Percentiles rank a stretch among this genome's conserved stretches.
Evolutionary conservation across 1,284 basidiomycete species (phyloP).

Genomic region (Apiotrichum sp.): DNA sequence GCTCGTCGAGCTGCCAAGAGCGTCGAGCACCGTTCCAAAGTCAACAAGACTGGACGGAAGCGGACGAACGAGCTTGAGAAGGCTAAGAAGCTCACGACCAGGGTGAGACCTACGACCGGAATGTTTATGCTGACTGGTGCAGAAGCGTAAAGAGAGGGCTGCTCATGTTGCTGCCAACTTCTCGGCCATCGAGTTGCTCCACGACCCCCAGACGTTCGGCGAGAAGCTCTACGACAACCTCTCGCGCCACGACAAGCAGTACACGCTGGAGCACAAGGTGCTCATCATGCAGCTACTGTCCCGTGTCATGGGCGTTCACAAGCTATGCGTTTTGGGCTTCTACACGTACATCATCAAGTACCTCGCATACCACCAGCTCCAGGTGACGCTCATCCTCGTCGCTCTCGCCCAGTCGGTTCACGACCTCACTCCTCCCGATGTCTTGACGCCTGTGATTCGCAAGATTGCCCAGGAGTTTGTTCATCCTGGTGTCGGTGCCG

Average conservation of each 20-base stretch:
- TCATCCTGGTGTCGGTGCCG: conserved; percentile 90
- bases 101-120: conserved; percentile 48
- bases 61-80: conserved; percentile 57
- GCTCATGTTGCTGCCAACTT: conserved; percentile 64
- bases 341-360: conserved; percentile 94
- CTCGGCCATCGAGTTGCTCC: conserved; percentile 84
- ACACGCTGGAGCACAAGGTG: conserved; percentile 93
- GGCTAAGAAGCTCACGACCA: conserved; percentile 57
- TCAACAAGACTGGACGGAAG: conserved; percentile 88
- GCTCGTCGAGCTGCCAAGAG: conserved; percentile 59
- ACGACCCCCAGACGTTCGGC: conserved; percentile 93
- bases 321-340: conserved; percentile 89
- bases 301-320: conserved; percentile 90
- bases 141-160: conserved; percentile 57
- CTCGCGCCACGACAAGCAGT: conserved; percentile 81
- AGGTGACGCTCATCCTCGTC: conserved; percentile 90
- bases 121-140: neutral
- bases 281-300: conserved; percentile 95
- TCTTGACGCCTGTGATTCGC: conserved; percentile 76
- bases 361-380: conserved; percentile 85
- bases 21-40: conserved; percentile 72
- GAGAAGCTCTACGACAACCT: conserved; percentile 91
- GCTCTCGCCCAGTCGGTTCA: conserved; percentile 94
- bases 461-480: conserved; percentile 96
- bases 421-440: conserved; percentile 90